Percentiles rank a stretch among this genome's conserved stretches.
phyloP scores from a whole-genome alignment of 2,329 filamentous ascomycete genomes.

The Chlorencoelia australis region DNA sequence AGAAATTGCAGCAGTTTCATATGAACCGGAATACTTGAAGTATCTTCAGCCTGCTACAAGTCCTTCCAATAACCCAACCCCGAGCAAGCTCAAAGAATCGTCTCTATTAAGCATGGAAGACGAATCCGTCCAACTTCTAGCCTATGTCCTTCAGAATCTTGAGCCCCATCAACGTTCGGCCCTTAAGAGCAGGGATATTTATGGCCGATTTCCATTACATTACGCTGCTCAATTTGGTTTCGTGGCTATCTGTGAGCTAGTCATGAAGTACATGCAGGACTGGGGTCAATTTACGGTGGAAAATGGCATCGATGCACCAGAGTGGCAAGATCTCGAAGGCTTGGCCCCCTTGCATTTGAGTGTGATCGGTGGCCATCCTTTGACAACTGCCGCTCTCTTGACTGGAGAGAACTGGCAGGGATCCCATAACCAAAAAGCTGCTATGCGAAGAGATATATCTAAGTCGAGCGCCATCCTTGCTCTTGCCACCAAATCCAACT shows the following conservation, averaged over 20 bases:
- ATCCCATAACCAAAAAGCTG: slow-evolving; percentile 46
- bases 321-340: slow-evolving; percentile 90
- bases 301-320: slow-evolving; percentile 73
- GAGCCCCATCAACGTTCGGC: slow-evolving; percentile 55
- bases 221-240: slow-evolving; percentile 94
- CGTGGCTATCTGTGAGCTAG: slow-evolving; percentile 75
- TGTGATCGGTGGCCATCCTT: slow-evolving; percentile 80
- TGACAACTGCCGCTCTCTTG: slow-evolving; percentile 74
- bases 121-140: slow-evolving; percentile 60
- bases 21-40: slow-evolving; percentile 36
- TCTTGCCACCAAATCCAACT: slow-evolving; percentile 82
- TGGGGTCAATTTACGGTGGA: slow-evolving; percentile 82
- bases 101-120: slow-evolving; percentile 59
- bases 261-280: slow-evolving; percentile 80
- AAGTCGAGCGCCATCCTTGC: slow-evolving; percentile 83
- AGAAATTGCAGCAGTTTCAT: slow-evolving; percentile 28
- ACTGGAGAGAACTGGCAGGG: slow-evolving; percentile 71
- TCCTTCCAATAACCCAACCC: slow-evolving; percentile 50
- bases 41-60: slow-evolving; percentile 74
- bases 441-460: slow-evolving; percentile 58
- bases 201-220: slow-evolving; percentile 78
- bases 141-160: slow-evolving; percentile 56
- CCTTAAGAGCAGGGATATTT: slow-evolving; percentile 60
- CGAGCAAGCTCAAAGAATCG: slow-evolving; percentile 56
- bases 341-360: slow-evolving; percentile 85